These are phyloP conservation scores for Cadophora gregata DNA, from an alignment of 2,329 filamentous ascomycete species.

Conservation along the genomic window DNA sequence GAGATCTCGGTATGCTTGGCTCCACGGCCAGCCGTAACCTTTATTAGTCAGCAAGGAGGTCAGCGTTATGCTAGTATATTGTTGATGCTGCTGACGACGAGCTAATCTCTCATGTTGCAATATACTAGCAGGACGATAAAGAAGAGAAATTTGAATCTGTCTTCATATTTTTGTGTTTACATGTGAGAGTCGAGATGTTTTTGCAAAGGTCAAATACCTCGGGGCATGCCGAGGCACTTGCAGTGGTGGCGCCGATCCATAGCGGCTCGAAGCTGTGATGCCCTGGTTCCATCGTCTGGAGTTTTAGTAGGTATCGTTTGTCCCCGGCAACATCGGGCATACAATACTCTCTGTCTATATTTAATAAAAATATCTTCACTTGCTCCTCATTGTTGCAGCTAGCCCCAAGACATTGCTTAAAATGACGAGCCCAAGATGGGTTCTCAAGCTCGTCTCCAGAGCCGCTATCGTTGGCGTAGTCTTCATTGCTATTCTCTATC, in stretches of 20 bases:
- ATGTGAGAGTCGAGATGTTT: not conserved
- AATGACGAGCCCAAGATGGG: conserved; percentile 5
- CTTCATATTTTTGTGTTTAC: too few relatives aligned
- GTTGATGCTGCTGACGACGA: not conserved
- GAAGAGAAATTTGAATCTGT: too few relatives aligned
- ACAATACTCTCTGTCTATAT: too few relatives aligned
- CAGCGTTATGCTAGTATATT: not conserved
- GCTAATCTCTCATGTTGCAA: not conserved
- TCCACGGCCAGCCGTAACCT: conserved; percentile 3
- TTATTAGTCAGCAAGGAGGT: conserved; percentile 7
- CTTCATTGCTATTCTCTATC: conserved; percentile 41
- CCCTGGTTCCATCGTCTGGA: too few relatives aligned
- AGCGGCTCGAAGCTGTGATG: too few relatives aligned
- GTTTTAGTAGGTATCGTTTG: too few relatives aligned
- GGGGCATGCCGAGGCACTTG: not conserved
- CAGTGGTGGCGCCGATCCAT: not conserved
- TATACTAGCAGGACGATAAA: too few relatives aligned
- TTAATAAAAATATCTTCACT: too few relatives aligned
- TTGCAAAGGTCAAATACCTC: not conserved
- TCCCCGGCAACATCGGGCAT: too few relatives aligned
- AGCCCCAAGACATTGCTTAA: not conserved
- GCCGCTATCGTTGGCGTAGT: conserved; percentile 29
- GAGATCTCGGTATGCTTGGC: conserved; percentile 14
- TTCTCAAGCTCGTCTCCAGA: conserved; percentile 29
- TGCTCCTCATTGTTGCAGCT: too few relatives aligned